Conservation (phyloP, 495 filamentous ascomycete species). For the Penicillium turbatum region DNA sequence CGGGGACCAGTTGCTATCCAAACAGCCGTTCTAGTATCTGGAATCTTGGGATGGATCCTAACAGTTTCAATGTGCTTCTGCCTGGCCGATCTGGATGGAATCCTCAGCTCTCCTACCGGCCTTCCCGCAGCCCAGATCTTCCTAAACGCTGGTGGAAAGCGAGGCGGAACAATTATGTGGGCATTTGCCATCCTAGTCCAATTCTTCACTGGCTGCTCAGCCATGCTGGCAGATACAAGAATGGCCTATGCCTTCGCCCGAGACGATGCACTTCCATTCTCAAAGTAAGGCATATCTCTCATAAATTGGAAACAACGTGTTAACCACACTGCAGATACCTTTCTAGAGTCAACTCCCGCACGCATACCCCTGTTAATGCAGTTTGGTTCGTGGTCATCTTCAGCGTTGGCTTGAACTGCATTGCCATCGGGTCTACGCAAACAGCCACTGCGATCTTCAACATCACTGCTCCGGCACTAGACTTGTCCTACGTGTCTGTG, state of each 20-base stretch:
- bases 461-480: conserved; percentile 65
- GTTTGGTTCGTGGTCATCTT: conserved; percentile 70
- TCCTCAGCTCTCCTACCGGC: conserved; percentile 59
- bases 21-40: conserved; percentile 61
- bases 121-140: conserved; percentile 69
- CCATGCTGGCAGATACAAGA: conserved; percentile 65
- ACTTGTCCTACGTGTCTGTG: conserved; percentile 65
- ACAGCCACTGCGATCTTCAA: conserved; percentile 68
- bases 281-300: conserved; percentile 37
- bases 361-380: conserved; percentile 61
- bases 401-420: conserved; percentile 56
- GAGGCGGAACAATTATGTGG: conserved; percentile 63
- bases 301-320: neutral
- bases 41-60: conserved; percentile 59
- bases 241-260: conserved; percentile 66
- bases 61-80: conserved; percentile 69
- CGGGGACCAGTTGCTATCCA: conserved; percentile 62
- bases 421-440: conserved; percentile 64
- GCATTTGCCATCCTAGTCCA: conserved; percentile 66
- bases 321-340: conserved; percentile 41
- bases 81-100: conserved; percentile 57
- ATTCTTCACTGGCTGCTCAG: conserved; percentile 67
- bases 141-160: conserved; percentile 59
- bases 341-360: conserved; percentile 52
- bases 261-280: conserved; percentile 66